These are phyloP conservation scores for Colletotrichum sp. DNA, from an alignment of 2,329 filamentous ascomycete species.

Conservation along the genomic window DNA sequence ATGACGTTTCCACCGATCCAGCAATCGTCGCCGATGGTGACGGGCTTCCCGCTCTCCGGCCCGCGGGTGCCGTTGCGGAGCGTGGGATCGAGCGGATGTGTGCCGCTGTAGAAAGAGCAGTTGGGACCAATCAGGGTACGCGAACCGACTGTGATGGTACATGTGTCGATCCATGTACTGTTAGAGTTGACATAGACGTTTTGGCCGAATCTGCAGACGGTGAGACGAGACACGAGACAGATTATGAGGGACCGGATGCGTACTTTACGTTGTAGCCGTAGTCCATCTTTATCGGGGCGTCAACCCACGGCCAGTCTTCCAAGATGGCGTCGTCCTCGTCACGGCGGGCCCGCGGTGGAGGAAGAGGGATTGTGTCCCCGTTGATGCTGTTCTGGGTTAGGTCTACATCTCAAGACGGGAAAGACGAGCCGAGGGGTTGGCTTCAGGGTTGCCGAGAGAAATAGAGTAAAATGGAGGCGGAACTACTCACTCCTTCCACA, in stretches of 20 bases:
- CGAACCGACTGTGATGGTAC: constrained; percentile 73
- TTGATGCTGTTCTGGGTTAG: constrained; percentile 55
- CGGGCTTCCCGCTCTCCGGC: constrained; percentile 75
- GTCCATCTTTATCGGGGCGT: constrained; percentile 72
- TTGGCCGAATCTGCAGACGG: constrained; percentile 57
- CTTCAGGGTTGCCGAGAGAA: background rate
- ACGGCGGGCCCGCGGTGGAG: constrained; percentile 57
- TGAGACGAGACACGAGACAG: background rate
- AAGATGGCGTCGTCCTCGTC: constrained; percentile 71
- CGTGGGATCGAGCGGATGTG: constrained; percentile 77
- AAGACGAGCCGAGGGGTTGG: background rate
- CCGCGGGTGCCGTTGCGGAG: constrained; percentile 76
- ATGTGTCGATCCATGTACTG: constrained; percentile 78
- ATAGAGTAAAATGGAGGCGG: background rate
- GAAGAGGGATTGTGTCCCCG: constrained; percentile 65
- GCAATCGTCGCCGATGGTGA: constrained; percentile 80
- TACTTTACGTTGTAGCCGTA: constrained; percentile 77
- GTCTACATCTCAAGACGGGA: background rate
- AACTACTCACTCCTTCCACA: constrained; percentile 72
- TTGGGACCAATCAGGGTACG: constrained; percentile 82
- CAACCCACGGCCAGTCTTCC: constrained; percentile 69
- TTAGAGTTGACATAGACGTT: constrained; percentile 79
- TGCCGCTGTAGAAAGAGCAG: constrained; percentile 74
- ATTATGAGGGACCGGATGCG: background rate
- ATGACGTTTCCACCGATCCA: constrained; percentile 77